phyloP scores from a whole-genome alignment of 139 green algal genomes.

The Ettlia oleoabundans region DNA sequence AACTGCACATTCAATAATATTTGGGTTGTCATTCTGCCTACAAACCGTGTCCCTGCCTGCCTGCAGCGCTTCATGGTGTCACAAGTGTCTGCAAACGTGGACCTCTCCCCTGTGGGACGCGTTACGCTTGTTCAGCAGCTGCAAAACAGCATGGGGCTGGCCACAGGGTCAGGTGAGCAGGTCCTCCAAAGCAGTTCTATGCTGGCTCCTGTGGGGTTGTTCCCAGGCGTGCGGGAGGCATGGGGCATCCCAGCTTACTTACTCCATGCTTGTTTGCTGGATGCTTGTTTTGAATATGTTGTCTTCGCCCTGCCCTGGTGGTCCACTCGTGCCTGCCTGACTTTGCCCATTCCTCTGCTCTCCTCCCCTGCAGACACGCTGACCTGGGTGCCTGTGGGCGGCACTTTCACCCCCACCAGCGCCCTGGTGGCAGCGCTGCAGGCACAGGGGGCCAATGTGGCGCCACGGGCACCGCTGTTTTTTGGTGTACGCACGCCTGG shows the following conservation, averaged over 20 bases:
- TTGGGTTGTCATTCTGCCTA: too few relatives aligned
- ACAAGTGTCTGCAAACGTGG: constrained; percentile 10
- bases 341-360: neutral
- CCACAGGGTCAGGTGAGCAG: neutral
- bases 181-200: too few relatives aligned
- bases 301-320: too few relatives aligned
- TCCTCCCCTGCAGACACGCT: neutral
- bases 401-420: constrained; percentile 15
- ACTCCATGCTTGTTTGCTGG: too few relatives aligned
- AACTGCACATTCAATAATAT: too few relatives aligned
- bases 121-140: constrained; percentile 47
- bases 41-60: too few relatives aligned
- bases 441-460: neutral
- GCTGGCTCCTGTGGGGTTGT: too few relatives aligned
- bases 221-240: too few relatives aligned
- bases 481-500: neutral
- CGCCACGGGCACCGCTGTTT: constrained; percentile 22
- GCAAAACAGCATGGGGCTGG: constrained; percentile 41
- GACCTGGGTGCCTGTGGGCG: constrained; percentile 15
- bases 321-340: too few relatives aligned
- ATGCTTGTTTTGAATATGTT: too few relatives aligned
- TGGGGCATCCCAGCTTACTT: too few relatives aligned
- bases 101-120: constrained; percentile 33
- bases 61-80: constrained; percentile 31
- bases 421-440: constrained; percentile 16